phyloP scores from a whole-genome alignment of 2,329 filamentous ascomycete genomes.

The Metarhizium brunneum region DNA sequence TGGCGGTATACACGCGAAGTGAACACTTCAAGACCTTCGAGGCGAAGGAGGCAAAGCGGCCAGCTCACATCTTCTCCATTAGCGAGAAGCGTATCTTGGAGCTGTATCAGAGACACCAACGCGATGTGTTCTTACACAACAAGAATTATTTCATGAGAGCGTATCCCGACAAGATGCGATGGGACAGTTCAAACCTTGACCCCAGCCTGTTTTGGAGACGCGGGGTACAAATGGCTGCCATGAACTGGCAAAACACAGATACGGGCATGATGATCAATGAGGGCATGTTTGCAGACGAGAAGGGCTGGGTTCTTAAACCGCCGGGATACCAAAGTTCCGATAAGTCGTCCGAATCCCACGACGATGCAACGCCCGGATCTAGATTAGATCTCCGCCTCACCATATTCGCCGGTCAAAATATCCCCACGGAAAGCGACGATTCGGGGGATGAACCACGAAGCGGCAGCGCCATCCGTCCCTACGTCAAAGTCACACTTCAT shows the following conservation, averaged over 20 bases:
- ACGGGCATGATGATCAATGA: slow-evolving; percentile 94
- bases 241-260: slow-evolving; percentile 96
- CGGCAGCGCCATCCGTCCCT: slow-evolving; percentile 46
- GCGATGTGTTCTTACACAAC: slow-evolving; percentile 79
- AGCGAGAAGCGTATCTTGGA: slow-evolving; percentile 66
- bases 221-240: slow-evolving; percentile 93
- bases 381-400: slow-evolving; percentile 61
- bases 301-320: slow-evolving; percentile 82
- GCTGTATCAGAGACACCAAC: slow-evolving; percentile 51
- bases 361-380: slow-evolving; percentile 36
- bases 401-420: slow-evolving; percentile 66
- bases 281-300: slow-evolving; percentile 85
- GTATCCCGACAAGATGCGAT: slow-evolving; percentile 70
- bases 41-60: slow-evolving; percentile 50
- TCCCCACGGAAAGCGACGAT: slow-evolving; percentile 31
- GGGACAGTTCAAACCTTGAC: slow-evolving; percentile 90
- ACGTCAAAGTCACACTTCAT: slow-evolving; percentile 73
- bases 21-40: slow-evolving; percentile 70
- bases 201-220: slow-evolving; percentile 85
- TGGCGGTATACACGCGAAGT: slow-evolving; percentile 82
- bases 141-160: slow-evolving; percentile 81
- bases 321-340: slow-evolving; percentile 53
- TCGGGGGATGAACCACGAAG: slow-evolving; percentile 20
- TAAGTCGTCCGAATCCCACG: slow-evolving; percentile 29
- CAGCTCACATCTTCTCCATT: slow-evolving; percentile 75